Evolutionary conservation across 768 basidiomycete species (phyloP).

Genomic region (Russula sp.): DNA sequence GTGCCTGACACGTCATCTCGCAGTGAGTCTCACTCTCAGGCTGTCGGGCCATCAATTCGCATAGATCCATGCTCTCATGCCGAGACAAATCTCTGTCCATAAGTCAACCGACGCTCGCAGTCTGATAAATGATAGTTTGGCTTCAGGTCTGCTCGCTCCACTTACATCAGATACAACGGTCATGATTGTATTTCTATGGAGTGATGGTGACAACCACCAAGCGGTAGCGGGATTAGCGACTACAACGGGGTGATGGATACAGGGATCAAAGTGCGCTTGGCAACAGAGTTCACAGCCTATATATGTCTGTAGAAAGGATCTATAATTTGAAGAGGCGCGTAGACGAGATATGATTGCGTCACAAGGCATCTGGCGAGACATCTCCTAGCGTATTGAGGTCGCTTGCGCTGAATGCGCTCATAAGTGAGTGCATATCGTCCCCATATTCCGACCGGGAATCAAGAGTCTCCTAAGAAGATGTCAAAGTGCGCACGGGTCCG

Average conservation of each 20-base stretch:
- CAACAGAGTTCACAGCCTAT: neutral
- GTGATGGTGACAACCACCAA: neutral
- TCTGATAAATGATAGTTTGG: neutral
- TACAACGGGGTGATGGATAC: conserved; percentile 1
- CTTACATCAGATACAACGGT: neutral
- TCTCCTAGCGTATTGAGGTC: conserved; percentile 59
- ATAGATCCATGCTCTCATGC: too few species aligned
- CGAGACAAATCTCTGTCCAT: neutral
- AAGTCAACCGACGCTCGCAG: neutral
- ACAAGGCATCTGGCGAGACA: conserved; percentile 66
- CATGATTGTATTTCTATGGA: neutral
- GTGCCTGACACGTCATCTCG: too few species aligned
- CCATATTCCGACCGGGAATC: conserved; percentile 68
- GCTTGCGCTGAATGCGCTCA: conserved; percentile 52
- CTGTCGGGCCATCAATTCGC: too few species aligned
- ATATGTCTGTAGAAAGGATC: neutral
- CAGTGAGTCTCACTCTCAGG: too few species aligned
- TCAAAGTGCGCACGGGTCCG: conserved; percentile 11
- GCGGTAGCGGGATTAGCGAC: neutral
- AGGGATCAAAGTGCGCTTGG: neutral
- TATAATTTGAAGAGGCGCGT: neutral
- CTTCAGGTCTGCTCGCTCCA: neutral
- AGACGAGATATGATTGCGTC: conserved; percentile 28
- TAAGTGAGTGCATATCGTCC: conserved; percentile 59
- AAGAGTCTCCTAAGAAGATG: conserved; percentile 54